phyloP scores from a whole-genome alignment of 257 asterid species.

The Salvia rosmarinus region DNA sequence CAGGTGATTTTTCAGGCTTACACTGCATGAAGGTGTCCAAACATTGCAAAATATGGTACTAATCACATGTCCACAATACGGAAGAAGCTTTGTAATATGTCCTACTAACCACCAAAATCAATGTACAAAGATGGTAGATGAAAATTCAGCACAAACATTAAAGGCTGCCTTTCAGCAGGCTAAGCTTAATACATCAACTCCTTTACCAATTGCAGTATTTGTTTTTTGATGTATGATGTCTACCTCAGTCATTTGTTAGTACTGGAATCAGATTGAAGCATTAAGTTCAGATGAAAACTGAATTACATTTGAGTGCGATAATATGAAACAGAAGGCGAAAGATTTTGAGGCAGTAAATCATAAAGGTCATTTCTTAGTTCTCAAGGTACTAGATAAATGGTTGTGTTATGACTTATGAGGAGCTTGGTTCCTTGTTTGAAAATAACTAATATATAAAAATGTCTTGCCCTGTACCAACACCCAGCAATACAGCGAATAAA shows the following conservation, averaged over 20 bases:
- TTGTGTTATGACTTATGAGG: neutral
- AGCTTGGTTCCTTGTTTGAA: neutral
- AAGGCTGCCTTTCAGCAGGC: conserved; percentile 1
- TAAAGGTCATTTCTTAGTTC: conserved; percentile 10
- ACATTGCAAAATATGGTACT: neutral
- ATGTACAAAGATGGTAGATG: conserved; percentile 17
- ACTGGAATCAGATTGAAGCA: neutral
- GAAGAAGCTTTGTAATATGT: neutral
- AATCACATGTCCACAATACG: neutral
- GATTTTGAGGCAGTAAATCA: neutral
- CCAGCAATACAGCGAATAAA: neutral
- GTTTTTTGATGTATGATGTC: neutral
- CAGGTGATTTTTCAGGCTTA: neutral
- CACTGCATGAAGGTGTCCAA: conserved; percentile 14
- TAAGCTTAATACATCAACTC: neutral
- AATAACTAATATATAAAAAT: neutral
- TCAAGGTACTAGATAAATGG: neutral
- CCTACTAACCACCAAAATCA: conserved; percentile 4
- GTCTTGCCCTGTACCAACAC: neutral
- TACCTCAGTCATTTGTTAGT: conserved; percentile 2
- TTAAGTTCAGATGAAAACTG: conserved; percentile 19
- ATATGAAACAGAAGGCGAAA: neutral
- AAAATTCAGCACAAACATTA: conserved; percentile 5
- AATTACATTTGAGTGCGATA: neutral
- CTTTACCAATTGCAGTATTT: conserved; percentile 10